phyloP scores from a whole-genome alignment of 306 rosid species.

The Fragaria nilgerrensis region DNA sequence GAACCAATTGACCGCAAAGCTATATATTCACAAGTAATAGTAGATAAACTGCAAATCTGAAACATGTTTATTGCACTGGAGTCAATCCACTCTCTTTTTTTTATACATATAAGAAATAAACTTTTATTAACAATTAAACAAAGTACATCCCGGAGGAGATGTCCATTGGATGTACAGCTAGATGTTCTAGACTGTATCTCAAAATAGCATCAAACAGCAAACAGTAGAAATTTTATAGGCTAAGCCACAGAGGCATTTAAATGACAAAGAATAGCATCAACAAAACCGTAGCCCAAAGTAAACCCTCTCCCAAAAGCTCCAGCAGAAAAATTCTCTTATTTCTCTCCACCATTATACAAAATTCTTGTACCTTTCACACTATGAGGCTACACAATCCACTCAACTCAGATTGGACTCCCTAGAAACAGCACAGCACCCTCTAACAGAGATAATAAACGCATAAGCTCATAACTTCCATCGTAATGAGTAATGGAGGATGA shows the following conservation, averaged over 20 bases:
- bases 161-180: neutral
- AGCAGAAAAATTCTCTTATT: neutral
- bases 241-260: neutral
- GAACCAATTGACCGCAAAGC: conserved; percentile 59
- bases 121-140: neutral
- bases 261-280: neutral
- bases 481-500: too few species aligned
- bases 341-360: neutral
- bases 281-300: neutral
- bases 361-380: neutral
- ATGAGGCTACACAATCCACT: neutral
- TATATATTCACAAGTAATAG: conserved; percentile 79
- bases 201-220: neutral
- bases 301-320: neutral
- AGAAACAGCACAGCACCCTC: neutral
- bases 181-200: neutral
- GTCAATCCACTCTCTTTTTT: neutral
- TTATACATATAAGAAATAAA: neutral
- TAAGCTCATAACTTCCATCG: neutral
- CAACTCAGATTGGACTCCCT: neutral
- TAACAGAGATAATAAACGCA: neutral
- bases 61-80: conserved; percentile 19
- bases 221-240: neutral
- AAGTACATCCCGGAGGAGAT: neutral
- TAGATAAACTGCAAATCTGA: conserved; percentile 91